Evolutionary conservation across 2,329 filamentous ascomycete genomes (phyloP), one percentile per base, ranked within the genome.

Genomic region (Colletotrichum acutatum): DNA sequence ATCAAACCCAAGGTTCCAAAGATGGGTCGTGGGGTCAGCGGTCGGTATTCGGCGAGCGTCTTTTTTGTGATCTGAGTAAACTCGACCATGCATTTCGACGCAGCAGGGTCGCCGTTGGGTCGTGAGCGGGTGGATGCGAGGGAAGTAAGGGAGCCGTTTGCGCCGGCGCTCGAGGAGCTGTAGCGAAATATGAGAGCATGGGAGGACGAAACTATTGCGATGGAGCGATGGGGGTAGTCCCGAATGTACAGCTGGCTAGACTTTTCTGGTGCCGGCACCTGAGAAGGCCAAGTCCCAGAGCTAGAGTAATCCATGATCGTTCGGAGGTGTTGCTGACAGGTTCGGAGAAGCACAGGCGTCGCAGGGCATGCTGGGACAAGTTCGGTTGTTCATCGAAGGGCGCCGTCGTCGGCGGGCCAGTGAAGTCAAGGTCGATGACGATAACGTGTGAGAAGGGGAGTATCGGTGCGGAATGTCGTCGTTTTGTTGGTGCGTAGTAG

Each of bases 1-100:
- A 98, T 96, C 74, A 98, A 86, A 2, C 96, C 96, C 58, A 98
- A 86, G 0, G 95, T 98, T 68, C 96, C 96, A 80, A 95, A 92
- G 42, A 95, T 93, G 19, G 92, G 91, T 59, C 94, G 87, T 22
- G 91, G 89, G 34, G 91, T 94, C 72, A 98, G 85, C 14, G 92
- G 88, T 56, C 94, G 91, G 83, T 96, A 98, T 75, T 95, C 93
- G 77, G 86, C 89, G 72, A 97, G 86, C 75, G 97, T 89, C 68
- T 91, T 86, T 58, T 89, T 86, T 46, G 90, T 88, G 52, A 90
- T 83, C 11, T 90, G 87, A 14, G 91, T 86, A 81, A 98, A 98
- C 82, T 98, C 95, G 76, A 98, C 95, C 88, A 97, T 95, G 86
- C 95, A 98, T 77, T 89, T 89, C 82, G 91, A 82, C 77, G 89